Evolutionary conservation across 2,329 filamentous ascomycete species (phyloP).

Genomic region (Fusarium newnesense): DNA sequence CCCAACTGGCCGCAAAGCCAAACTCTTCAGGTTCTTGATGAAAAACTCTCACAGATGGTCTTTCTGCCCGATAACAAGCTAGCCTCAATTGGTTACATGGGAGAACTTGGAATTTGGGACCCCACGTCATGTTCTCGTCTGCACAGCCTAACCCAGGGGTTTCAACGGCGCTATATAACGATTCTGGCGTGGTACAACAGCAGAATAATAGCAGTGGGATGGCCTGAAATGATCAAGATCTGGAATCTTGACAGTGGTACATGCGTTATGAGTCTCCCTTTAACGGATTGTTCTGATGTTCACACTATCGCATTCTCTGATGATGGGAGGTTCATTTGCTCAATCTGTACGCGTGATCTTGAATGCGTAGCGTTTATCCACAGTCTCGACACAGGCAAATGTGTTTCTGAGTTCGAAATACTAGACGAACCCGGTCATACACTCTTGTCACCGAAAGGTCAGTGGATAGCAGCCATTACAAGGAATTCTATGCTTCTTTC

Average conservation of each 20-base stretch:
- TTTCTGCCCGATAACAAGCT: not conserved
- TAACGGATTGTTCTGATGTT: fast-evolving
- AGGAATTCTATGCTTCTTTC: not conserved
- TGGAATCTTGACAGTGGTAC: not conserved
- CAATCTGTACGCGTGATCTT: not conserved
- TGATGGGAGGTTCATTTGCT: not conserved
- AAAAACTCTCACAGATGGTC: fast-evolving
- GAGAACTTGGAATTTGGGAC: not conserved
- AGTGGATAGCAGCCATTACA: not conserved
- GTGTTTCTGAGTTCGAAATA: not conserved
- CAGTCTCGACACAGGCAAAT: too few relatives aligned
- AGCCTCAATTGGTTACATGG: fast-evolving
- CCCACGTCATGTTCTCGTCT: not conserved
- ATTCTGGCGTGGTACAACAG: not conserved
- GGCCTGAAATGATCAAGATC: not conserved
- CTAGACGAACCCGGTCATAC: fast-evolving
- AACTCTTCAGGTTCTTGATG: fast-evolving
- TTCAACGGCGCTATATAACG: fast-evolving
- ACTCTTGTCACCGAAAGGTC: not conserved
- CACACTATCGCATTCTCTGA: not conserved
- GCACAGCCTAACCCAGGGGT: not conserved
- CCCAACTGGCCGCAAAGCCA: not conserved
- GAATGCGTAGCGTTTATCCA: fast-evolving
- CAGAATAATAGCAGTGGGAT: not conserved
- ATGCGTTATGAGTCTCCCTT: fast-evolving